Evolutionary conservation across 192 early-diverging fungal species (phyloP), one percentile per base, ranked within the genome.

Genomic region (Backusella liffmaniae): DNA sequence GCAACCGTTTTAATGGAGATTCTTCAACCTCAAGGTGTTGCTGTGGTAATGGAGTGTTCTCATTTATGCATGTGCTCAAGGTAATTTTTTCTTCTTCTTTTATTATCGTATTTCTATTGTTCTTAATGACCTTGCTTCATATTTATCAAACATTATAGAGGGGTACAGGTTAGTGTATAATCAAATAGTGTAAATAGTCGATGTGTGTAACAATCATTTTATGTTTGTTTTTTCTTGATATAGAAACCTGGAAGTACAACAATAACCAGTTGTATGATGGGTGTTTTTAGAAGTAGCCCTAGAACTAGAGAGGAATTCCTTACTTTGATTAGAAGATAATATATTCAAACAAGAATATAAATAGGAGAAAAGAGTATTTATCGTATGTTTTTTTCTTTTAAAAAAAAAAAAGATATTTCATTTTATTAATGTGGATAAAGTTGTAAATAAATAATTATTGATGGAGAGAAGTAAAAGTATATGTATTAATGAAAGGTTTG

Each of bases 231-330:
- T 21, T 53, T 59, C 23, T 59, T 59, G 18, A 8, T 37, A 37
- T 78, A 99, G 79, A 99, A 99, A 86, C 94, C 97, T 4, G 95
- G 97, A n/a, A 94, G 92, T 80, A 87, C 87, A 72, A 99, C 98
- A 23, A 90, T 98, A 36, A 99, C 98, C 29, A 92, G 91, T 70
- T 96, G 92, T 74, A 99, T 98, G 96, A 85, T 98, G 69, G 98
- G 98, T 70, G 88, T 89, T 36, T 99, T 99, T 87, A 85, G 96
- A 49, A 87, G 94, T 30, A 91, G 96, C 51, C 93, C 91, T 46
- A 94, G 94, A 86, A 98, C 96, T 18, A 86, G 97, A 62, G 97
- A 99, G 72, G 98, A 99, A 84, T 99, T 98, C 86, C 85, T 99
- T 80, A 90, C 92, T n/a, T 87, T 98, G 66, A 90, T 93, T 41